Base-by-base conservation (phyloP, 495 filamentous ascomycete genomes). In the Cairneyella variabilis region DNA sequence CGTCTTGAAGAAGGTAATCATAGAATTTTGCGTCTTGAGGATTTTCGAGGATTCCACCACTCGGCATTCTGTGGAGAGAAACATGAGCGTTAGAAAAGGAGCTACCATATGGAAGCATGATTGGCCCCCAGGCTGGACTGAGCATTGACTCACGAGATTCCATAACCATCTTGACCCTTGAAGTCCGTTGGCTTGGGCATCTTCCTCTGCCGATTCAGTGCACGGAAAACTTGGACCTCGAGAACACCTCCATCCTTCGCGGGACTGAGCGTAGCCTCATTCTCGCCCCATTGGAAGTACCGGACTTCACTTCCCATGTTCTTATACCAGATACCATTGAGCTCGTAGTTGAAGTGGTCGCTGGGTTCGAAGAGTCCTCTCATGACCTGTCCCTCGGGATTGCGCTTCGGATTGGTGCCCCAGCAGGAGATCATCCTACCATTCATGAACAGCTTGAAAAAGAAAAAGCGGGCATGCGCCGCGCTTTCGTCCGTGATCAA, bases 391-490 rank as follows among this genome's bases (percentile, higher is more conserved):
- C 76, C 76, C 1, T 48, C 39, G 0, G 57, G 56, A 2, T 53
- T 17, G 39, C 38, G 56, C 2, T 34, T 51, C 3, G 66, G 48
- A 50, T 76, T 69, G 16, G 73, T 68, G 1, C 77, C 76, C 74
- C 75, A 80, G 2, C 68, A 66, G 1, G 71, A 60, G 21, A 74
- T 67, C 32, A 69, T 64, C 9, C 69, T 65, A 16, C 69, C 72
- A 56, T 80, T 78, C 45, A 80, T 72, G 58, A 65, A 71, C 46
- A 80, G 63, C 54, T 74, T 76, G 62, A 78, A 78, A 66, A 73
- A 72, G 23, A 76, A 56, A 49, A 64, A 73, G 51, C 54, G 61
- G 40, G 64, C 69, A 3, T 67, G 58, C 4, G 59, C 45, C 20
- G 56, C 65, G 39, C 65, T 71, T 2, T 67, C 61, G 14, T 64